Evolutionary conservation across 1,284 basidiomycete genomes (phyloP), one percentile per base, ranked within the genome.

Genomic region (Cryptococcus sp.): DNA sequence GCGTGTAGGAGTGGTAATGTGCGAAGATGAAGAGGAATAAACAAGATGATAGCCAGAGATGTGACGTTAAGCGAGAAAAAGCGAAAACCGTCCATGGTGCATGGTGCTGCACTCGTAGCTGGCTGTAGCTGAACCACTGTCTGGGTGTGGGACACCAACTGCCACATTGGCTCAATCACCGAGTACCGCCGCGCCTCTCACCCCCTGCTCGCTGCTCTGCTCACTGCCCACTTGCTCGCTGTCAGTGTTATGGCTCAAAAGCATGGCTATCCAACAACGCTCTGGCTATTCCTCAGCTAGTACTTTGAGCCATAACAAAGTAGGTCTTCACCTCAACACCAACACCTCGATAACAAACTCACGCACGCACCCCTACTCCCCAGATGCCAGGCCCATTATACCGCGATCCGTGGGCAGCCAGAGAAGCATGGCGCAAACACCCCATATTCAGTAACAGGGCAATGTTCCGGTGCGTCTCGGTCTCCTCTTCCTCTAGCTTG

Each of bases 391-490:
- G 75, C 52, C 88, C 88, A 46, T 80, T 92, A 55, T 94, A 88
- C 77, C 86, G 91, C 78, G 93, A 97, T 77, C 91, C 93, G 54
- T 96, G 93, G 93, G 91, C 90, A 22, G 92, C 90, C 81, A 83
- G 88, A 62, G 93, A 97, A 75, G 91, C 92, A 53, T 97, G 93
- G 93, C 85, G 93, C 71, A 93, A 88, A 79, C 86, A 86, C 72
- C 87, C 90, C 46, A 85, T 94, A 67, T 96, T 96, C 82, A 84
- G 85, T 60, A 90, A 87, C 69, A 85, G 87, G 56, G 84, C 85
- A 67, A 90, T 92, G 89, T 88, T 95, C 72, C 61, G 71, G 78
- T 79, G 52, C 57, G 72, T 67, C 19, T 10, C 16, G 16, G 15
- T 47, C 22, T 25, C 5, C 17, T 30, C 19, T 40, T 19, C 3